Evolutionary conservation across 805 yeast species (phyloP).

Genomic region (Saccharomycopsis lassenensis): DNA sequence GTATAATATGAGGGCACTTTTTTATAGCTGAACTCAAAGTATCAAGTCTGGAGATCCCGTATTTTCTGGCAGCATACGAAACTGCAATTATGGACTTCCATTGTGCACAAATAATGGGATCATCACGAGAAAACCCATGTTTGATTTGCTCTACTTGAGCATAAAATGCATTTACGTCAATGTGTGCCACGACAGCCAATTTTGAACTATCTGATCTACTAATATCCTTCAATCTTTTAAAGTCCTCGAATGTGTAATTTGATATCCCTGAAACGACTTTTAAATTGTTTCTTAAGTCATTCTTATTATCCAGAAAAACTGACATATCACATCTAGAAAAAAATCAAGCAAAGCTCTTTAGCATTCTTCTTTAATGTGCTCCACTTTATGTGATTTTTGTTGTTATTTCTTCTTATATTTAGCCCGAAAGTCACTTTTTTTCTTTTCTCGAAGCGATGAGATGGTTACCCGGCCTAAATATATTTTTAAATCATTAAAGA

Average conservation of each 20-base stretch:
- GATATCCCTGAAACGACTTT: conserved; percentile 4
- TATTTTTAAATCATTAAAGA: too few species aligned
- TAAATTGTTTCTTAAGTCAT: neutral
- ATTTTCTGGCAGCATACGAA: conserved; percentile 78
- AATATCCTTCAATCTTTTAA: conserved; percentile 37
- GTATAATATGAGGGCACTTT: conserved; percentile 65
- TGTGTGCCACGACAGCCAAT: conserved; percentile 68
- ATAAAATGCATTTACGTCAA: conserved; percentile 91
- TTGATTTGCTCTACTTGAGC: conserved; percentile 88
- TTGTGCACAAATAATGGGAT: conserved; percentile 90
- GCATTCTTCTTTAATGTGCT: neutral
- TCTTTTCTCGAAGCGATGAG: neutral
- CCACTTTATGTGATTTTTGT: neutral
- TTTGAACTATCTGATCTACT: conserved; percentile 48
- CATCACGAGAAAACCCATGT: conserved; percentile 48
- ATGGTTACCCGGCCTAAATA: too few species aligned
- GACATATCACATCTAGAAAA: neutral
- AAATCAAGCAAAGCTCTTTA: neutral
- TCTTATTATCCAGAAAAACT: neutral
- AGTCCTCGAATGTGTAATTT: conserved; percentile 36
- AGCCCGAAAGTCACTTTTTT: neutral
- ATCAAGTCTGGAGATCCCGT: conserved; percentile 74
- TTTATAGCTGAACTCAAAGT: conserved; percentile 51
- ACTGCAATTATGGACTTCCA: conserved; percentile 90
- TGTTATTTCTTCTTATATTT: neutral